These are phyloP conservation scores for Agrostemma githago DNA, from an alignment of 148 eudicot species.

Conservation along the genomic window DNA sequence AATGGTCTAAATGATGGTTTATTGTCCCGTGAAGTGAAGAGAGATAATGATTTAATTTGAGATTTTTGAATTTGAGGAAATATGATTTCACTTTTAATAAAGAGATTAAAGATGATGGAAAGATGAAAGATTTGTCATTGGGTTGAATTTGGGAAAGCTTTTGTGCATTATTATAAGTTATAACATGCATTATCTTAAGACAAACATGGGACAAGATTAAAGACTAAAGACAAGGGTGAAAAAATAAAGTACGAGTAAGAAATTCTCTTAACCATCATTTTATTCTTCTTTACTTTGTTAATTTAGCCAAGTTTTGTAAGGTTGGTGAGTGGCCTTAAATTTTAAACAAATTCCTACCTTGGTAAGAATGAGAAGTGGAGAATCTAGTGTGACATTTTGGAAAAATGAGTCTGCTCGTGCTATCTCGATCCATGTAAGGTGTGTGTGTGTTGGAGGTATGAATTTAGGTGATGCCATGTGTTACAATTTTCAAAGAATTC, in stretches of 20 bases:
- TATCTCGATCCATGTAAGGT: conserved; percentile 24
- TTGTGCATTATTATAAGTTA: neutral
- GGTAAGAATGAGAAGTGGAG: conserved; percentile 28
- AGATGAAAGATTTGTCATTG: neutral
- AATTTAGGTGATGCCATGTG: neutral
- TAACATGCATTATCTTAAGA: neutral
- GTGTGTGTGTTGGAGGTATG: neutral
- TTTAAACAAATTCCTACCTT: conserved; percentile 9
- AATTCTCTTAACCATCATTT: neutral
- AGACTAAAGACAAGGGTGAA: conserved; percentile 9
- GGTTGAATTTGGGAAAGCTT: neutral
- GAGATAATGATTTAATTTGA: too few relatives aligned
- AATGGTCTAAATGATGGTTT: too few relatives aligned
- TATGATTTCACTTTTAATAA: neutral
- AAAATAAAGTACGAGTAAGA: conserved; percentile 14
- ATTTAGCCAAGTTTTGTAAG: conserved; percentile 11
- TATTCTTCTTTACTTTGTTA: neutral
- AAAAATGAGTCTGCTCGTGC: conserved; percentile 33
- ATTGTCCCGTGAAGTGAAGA: too few relatives aligned
- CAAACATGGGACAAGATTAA: neutral
- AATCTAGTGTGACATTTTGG: conserved; percentile 28
- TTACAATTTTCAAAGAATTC: neutral
- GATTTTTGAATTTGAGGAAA: too few relatives aligned
- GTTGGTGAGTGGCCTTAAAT: neutral
- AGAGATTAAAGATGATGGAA: neutral